Percentiles rank a stretch among this genome's conserved stretches.
Conservation (phyloP, 148 eudicot genomes). For the Heliosperma pusillum region DNA sequence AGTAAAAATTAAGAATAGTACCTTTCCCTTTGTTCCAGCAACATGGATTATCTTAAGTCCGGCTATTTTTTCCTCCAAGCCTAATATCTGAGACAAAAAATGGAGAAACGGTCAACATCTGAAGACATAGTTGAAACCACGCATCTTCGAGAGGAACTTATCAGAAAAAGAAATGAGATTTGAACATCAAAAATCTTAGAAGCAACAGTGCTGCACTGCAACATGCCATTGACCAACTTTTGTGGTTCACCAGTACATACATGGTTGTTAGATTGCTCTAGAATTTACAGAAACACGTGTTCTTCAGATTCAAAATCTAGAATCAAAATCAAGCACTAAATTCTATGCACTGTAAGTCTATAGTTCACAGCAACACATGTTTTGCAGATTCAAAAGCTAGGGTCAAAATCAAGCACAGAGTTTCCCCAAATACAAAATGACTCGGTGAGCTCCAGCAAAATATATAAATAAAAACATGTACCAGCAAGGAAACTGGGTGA, state of each 20-base stretch:
- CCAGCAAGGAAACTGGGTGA: neutral
- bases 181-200: conserved; percentile 10
- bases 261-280: neutral
- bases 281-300: neutral
- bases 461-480: neutral
- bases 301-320: neutral
- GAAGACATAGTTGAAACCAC: neutral
- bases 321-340: neutral
- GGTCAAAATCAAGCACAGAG: neutral
- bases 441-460: neutral
- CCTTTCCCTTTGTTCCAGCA: conserved; percentile 97
- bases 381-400: neutral
- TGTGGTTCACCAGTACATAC: neutral
- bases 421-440: neutral
- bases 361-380: neutral
- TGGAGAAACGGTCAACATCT: neutral
- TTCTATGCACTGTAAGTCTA: neutral
- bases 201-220: neutral
- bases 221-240: neutral
- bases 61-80: conserved; percentile 61
- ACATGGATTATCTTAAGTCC: conserved; percentile 82
- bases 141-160: neutral
- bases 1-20: conserved; percentile 23
- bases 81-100: conserved; percentile 54
- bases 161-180: neutral